A percentile compares a stretch with the other conserved stretches of the same genome.
phyloP scores from a whole-genome alignment of 257 asterid species.

The Solanum pinnatisectum region DNA sequence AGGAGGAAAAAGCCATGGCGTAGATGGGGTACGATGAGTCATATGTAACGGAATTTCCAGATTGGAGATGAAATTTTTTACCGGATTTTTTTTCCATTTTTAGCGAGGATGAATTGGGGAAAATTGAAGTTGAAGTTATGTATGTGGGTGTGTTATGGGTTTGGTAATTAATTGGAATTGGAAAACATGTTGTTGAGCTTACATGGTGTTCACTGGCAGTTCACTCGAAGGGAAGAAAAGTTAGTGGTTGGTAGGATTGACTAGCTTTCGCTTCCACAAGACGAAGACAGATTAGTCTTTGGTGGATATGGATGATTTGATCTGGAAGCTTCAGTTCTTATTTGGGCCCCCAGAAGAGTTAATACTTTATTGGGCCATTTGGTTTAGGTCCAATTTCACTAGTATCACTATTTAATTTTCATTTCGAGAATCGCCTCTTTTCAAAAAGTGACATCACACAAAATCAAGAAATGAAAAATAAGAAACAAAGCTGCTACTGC shows the following conservation, averaged over 20 bases:
- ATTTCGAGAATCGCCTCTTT: background rate
- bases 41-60: conserved; percentile 39
- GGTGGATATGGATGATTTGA: background rate
- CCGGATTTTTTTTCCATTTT: conserved; percentile 45
- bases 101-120: background rate
- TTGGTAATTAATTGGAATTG: background rate
- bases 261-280: background rate
- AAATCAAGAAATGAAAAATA: background rate
- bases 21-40: conserved; percentile 58
- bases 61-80: conserved; percentile 28
- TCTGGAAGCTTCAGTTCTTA: background rate
- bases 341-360: background rate
- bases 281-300: background rate
- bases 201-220: background rate
- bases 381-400: background rate
- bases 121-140: background rate
- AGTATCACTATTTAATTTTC: background rate
- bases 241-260: background rate
- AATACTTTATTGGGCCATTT: background rate
- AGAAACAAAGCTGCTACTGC: background rate
- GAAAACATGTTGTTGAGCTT: background rate
- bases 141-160: background rate
- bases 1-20: conserved; percentile 66
- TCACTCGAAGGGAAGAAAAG: background rate
- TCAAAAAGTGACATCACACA: background rate